These are phyloP conservation scores for Stevia rebaudiana DNA, from an alignment of 140 eudicot species.

Conservation along the genomic window DNA sequence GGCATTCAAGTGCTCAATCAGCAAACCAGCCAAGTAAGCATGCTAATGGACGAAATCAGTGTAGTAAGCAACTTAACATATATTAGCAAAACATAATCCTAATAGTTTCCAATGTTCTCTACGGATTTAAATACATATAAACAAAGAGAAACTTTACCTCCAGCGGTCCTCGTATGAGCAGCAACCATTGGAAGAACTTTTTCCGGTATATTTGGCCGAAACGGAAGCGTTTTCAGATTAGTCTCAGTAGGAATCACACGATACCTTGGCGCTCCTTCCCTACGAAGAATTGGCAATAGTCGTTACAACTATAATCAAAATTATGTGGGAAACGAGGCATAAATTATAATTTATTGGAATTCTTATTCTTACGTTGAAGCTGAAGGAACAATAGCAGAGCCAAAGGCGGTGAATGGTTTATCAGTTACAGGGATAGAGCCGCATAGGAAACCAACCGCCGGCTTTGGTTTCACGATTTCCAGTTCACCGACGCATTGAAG, in stretches of 20 bases:
- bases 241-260: constrained; percentile 83
- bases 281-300: constrained; percentile 10
- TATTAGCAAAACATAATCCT: background rate
- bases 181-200: constrained; percentile 56
- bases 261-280: constrained; percentile 80
- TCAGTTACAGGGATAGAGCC: constrained; percentile 87
- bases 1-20: background rate
- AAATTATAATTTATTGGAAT: background rate
- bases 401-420: constrained; percentile 51
- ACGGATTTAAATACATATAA: background rate
- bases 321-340: background rate
- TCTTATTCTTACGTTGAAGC: constrained; percentile 48
- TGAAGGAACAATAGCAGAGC: constrained; percentile 67
- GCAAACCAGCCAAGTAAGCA: too few relatives aligned
- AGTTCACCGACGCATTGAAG: constrained; percentile 75
- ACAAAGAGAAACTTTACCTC: constrained; percentile 29
- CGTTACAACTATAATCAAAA: background rate
- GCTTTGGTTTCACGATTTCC: constrained; percentile 63
- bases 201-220: constrained; percentile 49
- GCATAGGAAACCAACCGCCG: constrained; percentile 70
- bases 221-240: constrained; percentile 67
- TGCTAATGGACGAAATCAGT: background rate
- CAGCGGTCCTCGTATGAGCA: constrained; percentile 36
- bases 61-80: background rate
- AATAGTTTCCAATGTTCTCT: background rate